Conservation (phyloP, 371 early-diverging fungal species). For the Circinella minor region DNA sequence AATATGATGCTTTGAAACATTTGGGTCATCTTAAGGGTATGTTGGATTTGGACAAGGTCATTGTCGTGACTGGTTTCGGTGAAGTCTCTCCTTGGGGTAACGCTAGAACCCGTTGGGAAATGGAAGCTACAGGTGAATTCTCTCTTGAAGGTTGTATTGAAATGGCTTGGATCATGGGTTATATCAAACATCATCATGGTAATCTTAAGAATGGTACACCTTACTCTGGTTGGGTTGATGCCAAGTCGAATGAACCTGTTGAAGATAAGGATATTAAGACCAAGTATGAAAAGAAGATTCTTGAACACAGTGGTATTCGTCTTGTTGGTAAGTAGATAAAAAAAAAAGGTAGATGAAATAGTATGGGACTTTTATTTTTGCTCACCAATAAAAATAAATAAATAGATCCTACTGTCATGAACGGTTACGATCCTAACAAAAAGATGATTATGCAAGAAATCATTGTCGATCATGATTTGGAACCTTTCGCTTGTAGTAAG, state of each 20-base stretch:
- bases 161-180: conserved; percentile 98
- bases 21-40: conserved; percentile 83
- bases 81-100: conserved; percentile 97
- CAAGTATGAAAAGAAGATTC: conserved; percentile 91
- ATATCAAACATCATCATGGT: conserved; percentile 90
- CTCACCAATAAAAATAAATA: neutral
- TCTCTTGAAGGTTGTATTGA: conserved; percentile 96
- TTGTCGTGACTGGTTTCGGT: conserved; percentile 94
- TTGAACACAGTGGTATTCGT: conserved; percentile 95
- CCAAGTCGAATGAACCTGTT: conserved; percentile 89
- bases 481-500: conserved; percentile 87
- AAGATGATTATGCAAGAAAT: conserved; percentile 93
- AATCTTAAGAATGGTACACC: conserved; percentile 79
- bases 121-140: conserved; percentile 93
- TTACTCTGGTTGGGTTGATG: conserved; percentile 96
- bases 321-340: conserved; percentile 68
- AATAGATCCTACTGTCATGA: conserved; percentile 82
- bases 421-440: conserved; percentile 91
- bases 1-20: conserved; percentile 69
- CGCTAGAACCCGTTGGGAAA: conserved; percentile 96
- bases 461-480: conserved; percentile 89
- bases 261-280: conserved; percentile 91
- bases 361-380: neutral
- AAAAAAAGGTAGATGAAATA: neutral
- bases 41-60: conserved; percentile 91